A percentile compares a stretch with the other conserved stretches of the same genome.
phyloP scores from a whole-genome alignment of 2,329 filamentous ascomycete genomes.

The Apiospora hydei region DNA sequence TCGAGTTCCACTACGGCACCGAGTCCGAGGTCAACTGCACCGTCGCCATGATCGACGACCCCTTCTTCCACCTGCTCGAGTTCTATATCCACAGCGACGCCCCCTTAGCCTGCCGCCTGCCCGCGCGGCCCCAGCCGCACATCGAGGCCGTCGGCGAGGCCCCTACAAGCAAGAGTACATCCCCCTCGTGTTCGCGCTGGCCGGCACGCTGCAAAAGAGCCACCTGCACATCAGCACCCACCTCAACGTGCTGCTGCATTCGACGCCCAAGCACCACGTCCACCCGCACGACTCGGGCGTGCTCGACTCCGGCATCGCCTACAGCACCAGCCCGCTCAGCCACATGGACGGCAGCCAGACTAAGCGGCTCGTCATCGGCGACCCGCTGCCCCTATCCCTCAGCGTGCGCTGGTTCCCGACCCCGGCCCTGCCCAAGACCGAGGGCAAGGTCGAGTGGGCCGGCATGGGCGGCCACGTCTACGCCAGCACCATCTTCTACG shows the following conservation, averaged over 20 bases:
- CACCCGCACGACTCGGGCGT: conserved; percentile 76
- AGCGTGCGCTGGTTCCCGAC: conserved; percentile 88
- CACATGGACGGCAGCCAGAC: conserved; percentile 60
- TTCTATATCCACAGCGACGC: conserved; percentile 99
- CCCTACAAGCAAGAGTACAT: conserved; percentile 68
- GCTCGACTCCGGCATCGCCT: conserved; percentile 86
- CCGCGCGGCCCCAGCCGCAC: conserved; percentile 72
- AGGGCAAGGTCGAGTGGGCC: conserved; percentile 70
- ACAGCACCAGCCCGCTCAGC: conserved; percentile 78
- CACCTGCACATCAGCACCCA: conserved; percentile 91
- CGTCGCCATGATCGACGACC: conserved; percentile 76
- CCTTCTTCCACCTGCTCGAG: conserved; percentile 88
- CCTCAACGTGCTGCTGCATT: conserved; percentile 87
- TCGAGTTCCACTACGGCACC: conserved; percentile 86
- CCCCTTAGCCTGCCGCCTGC: conserved; percentile 88
- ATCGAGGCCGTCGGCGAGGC: conserved; percentile 62
- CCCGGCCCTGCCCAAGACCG: conserved; percentile 72
- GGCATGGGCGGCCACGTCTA: conserved; percentile 71
- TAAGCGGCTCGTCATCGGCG: conserved; percentile 83
- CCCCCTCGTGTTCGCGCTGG: conserved; percentile 86
- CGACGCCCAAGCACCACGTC: conserved; percentile 66
- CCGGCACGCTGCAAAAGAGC: conserved; percentile 85
- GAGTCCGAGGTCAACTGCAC: conserved; percentile 86
- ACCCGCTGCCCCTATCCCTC: conserved; percentile 80
- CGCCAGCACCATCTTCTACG: conserved; percentile 69